A percentile compares a stretch with the other conserved stretches of the same genome.
Evolutionary conservation across 2,329 filamentous ascomycete species (phyloP).

Genomic region (Colletotrichum trifolii): DNA sequence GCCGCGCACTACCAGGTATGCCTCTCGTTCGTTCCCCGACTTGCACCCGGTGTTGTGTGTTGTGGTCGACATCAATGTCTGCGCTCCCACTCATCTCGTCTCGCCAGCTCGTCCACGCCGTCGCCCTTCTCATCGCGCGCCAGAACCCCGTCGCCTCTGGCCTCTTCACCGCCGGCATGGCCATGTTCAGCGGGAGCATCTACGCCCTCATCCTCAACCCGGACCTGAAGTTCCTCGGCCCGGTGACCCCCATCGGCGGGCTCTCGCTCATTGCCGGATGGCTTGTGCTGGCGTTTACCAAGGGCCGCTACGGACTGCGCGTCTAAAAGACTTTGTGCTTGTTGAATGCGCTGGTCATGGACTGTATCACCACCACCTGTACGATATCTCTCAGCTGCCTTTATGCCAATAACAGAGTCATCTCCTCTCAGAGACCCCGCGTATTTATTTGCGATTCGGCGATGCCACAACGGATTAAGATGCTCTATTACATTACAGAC

Average conservation of each 20-base stretch:
- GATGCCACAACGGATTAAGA: too few relatives aligned
- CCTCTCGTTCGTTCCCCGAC: background rate
- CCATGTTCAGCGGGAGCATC: slow-evolving; percentile 74
- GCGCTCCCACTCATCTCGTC: background rate
- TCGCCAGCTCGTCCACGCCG: slow-evolving; percentile 69
- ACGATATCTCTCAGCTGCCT: background rate
- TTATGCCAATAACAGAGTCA: too few relatives aligned
- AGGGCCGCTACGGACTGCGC: slow-evolving; percentile 24
- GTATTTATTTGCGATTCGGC: too few relatives aligned
- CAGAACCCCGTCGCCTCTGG: slow-evolving; percentile 66
- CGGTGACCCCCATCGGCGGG: slow-evolving; percentile 73
- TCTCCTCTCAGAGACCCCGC: too few relatives aligned
- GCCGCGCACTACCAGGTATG: slow-evolving; percentile 75
- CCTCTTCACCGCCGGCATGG: slow-evolving; percentile 73
- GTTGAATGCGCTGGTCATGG: background rate
- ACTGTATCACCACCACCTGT: background rate
- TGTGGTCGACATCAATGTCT: too few relatives aligned
- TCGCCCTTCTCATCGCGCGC: slow-evolving; percentile 68
- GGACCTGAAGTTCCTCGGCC: slow-evolving; percentile 69
- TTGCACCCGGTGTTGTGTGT: background rate
- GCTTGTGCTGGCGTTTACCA: slow-evolving; percentile 53
- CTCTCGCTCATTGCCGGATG: slow-evolving; percentile 74
- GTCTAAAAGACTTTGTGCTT: background rate
- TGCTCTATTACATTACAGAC: too few relatives aligned
- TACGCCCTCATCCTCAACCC: slow-evolving; percentile 74